Evolutionary conservation across 768 basidiomycete genomes (phyloP).

Genomic region (Hygrophorus pudorinus): DNA sequence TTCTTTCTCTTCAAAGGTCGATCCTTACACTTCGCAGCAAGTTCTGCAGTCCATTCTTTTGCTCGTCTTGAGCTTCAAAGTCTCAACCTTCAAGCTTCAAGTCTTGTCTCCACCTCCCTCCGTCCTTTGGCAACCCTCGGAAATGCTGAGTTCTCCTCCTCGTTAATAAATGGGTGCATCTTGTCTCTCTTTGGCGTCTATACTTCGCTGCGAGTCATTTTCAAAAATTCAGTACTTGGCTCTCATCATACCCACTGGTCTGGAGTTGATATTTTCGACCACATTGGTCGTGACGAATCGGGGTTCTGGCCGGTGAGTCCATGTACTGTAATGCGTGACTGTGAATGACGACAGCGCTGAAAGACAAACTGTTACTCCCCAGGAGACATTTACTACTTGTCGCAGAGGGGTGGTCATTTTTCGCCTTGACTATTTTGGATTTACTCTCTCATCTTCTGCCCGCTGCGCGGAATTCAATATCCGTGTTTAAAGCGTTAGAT

Average conservation of each 20-base stretch:
- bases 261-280: constrained; percentile 54
- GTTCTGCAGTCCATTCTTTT: constrained; percentile 36
- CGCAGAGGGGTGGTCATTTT: constrained; percentile 53
- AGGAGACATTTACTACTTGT: constrained; percentile 52
- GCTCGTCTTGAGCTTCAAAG: constrained; percentile 20
- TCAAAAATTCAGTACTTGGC: constrained; percentile 33
- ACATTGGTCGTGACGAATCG: constrained; percentile 40
- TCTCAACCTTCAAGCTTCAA: constrained; percentile 11
- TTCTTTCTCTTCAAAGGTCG: constrained; percentile 12
- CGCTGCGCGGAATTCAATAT: constrained; percentile 33
- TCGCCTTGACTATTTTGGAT: constrained; percentile 50
- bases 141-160: constrained; percentile 18
- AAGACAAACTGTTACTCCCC: too few relatives aligned
- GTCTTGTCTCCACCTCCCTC: too few relatives aligned
- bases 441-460: constrained; percentile 48
- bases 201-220: constrained; percentile 59
- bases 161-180: constrained; percentile 39
- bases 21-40: constrained; percentile 22
- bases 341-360: too few relatives aligned
- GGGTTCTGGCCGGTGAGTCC: constrained; percentile 39
- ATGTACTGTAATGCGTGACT: too few relatives aligned
- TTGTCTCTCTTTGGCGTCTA: constrained; percentile 62
- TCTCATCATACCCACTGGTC: constrained; percentile 50
- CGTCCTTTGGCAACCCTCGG: constrained; percentile 19
- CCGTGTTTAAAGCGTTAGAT: constrained; percentile 45